Evolutionary conservation across 2,329 filamentous ascomycete genomes (phyloP).

Genomic region (Fusarium sp.): DNA sequence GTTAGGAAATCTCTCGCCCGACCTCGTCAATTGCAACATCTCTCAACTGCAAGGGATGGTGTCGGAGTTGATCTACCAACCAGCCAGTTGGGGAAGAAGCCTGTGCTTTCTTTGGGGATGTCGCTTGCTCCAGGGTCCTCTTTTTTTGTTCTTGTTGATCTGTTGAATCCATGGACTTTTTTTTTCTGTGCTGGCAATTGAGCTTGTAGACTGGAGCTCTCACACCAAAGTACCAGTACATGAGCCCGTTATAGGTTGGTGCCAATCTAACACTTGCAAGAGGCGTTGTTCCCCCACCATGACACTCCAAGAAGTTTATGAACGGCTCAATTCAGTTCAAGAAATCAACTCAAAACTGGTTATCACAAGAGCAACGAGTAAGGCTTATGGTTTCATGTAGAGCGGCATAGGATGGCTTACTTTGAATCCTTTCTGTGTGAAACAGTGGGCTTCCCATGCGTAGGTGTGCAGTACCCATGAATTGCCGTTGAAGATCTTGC

Average conservation of each 20-base stretch:
- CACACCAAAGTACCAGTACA: slow-evolving; percentile 33
- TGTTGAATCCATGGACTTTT: slow-evolving; percentile 45
- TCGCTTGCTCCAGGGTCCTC: slow-evolving; percentile 39
- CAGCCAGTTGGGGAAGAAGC: slow-evolving; percentile 43
- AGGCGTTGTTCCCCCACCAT: slow-evolving; percentile 35
- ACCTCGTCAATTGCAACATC: neutral
- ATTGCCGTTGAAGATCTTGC: slow-evolving; percentile 31
- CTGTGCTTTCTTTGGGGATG: slow-evolving; percentile 46
- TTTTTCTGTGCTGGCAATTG: slow-evolving; percentile 27
- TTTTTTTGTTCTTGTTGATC: slow-evolving; percentile 45
- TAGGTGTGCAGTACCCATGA: slow-evolving; percentile 16
- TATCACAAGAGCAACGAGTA: slow-evolving; percentile 8
- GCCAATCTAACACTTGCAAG: slow-evolving; percentile 21
- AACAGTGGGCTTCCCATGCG: slow-evolving; percentile 17
- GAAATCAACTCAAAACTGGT: neutral
- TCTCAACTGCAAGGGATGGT: slow-evolving; percentile 13
- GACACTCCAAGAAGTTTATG: slow-evolving; percentile 26
- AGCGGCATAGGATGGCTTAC: neutral
- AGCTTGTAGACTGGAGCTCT: slow-evolving; percentile 36
- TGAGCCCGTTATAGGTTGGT: slow-evolving; percentile 10
- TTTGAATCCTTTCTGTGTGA: slow-evolving; percentile 2
- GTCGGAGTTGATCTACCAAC: slow-evolving; percentile 28
- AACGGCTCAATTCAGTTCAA: slow-evolving; percentile 18
- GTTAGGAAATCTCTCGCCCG: slow-evolving; percentile 13
- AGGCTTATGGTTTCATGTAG: slow-evolving; percentile 24